These are phyloP conservation scores for Chaetomiaceae sp. DNA, from an alignment of 2,329 filamentous ascomycete species.

Conservation along the genomic window DNA sequence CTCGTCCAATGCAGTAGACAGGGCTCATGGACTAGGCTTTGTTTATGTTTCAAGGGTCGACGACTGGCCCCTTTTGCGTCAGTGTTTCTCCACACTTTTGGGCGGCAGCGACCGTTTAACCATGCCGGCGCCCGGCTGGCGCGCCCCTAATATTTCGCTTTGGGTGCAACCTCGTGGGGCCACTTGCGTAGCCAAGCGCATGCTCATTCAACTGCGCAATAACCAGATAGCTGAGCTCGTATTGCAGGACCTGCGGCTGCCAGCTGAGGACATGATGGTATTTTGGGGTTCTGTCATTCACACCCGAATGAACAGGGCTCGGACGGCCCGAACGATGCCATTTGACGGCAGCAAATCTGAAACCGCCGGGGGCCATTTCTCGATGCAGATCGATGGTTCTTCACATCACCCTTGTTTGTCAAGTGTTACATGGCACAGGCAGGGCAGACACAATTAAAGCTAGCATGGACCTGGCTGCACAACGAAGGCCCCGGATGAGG, in stretches of 20 bases:
- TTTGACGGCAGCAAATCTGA: constrained; percentile 14
- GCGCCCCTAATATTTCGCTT: constrained; percentile 7
- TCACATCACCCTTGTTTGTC: no score
- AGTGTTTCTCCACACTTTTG: constrained; percentile 15
- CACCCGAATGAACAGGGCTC: background rate
- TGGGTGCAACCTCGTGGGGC: constrained; percentile 7
- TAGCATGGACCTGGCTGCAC: background rate
- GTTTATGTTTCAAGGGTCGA: constrained; percentile 18
- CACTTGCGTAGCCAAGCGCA: background rate
- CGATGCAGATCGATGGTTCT: constrained; percentile 7
- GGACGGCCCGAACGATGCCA: constrained; percentile 5
- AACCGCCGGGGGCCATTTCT: constrained; percentile 13
- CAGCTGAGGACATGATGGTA: background rate
- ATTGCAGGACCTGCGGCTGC: background rate
- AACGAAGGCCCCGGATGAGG: no score
- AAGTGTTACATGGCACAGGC: constrained; percentile 1
- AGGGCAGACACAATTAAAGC: constrained; percentile 3
- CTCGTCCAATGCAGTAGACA: no score
- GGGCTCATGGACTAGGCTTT: no score
- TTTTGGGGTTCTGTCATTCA: background rate
- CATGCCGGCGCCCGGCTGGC: constrained; percentile 11
- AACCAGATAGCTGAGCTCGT: constrained; percentile 8
- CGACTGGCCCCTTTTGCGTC: background rate
- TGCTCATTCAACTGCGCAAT: background rate
- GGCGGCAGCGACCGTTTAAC: constrained; percentile 13